Percentiles rank a stretch among this genome's conserved stretches.
Evolutionary conservation across 306 rosid genomes (phyloP).

Genomic region (Trifolium dubium): DNA sequence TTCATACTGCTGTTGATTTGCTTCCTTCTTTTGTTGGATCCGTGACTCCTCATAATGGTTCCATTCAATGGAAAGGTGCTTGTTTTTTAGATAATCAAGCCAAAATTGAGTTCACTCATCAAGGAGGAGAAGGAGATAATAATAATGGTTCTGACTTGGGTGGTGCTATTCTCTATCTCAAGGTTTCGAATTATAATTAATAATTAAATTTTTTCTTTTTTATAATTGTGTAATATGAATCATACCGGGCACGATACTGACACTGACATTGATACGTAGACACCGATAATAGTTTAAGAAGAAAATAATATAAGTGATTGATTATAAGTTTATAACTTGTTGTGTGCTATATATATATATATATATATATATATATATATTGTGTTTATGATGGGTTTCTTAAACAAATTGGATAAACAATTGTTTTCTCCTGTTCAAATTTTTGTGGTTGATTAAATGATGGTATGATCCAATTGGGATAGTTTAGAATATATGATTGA

Average conservation of each 20-base stretch:
- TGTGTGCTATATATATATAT: neutral
- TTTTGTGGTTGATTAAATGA: neutral
- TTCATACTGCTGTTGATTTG: slow-evolving; percentile 93
- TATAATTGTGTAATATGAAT: too few species aligned
- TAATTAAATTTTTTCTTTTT: too few species aligned
- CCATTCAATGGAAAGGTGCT: slow-evolving; percentile 82
- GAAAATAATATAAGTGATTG: neutral
- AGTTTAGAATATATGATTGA: slow-evolving; percentile 10
- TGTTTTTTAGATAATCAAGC: slow-evolving; percentile 83
- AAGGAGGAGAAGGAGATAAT: slow-evolving; percentile 41
- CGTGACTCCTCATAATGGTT: slow-evolving; percentile 64
- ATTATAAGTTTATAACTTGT: neutral
- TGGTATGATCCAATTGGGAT: slow-evolving; percentile 12
- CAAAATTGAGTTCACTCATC: slow-evolving; percentile 56
- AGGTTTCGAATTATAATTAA: too few species aligned
- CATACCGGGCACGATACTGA: neutral
- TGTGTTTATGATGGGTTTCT: neutral
- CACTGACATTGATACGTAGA: neutral
- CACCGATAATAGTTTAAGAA: neutral
- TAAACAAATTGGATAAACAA: neutral
- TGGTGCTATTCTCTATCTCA: slow-evolving; percentile 84
- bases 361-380: too few species aligned
- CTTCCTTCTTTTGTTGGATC: slow-evolving; percentile 86
- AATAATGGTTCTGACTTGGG: slow-evolving; percentile 56
- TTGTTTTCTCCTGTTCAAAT: neutral